Percentiles rank a stretch among this genome's conserved stretches.
Conservation (phyloP, 495 filamentous ascomycete genomes). For the Trichoderma parareesei region DNA sequence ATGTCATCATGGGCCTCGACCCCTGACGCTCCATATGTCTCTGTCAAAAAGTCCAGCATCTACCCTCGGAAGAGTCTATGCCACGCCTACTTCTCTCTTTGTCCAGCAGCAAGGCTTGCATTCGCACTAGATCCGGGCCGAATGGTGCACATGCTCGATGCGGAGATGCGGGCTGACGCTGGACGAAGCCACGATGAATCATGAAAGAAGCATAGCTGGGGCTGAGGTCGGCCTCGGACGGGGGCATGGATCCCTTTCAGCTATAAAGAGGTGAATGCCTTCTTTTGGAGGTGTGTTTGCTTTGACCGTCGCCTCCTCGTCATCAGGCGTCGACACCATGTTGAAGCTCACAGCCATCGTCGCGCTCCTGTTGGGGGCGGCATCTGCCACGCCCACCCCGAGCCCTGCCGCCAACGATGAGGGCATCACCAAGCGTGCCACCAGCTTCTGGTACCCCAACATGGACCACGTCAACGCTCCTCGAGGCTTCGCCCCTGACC, state of each 20-base stretch:
- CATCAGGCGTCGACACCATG: background rate
- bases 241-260: background rate
- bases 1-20: background rate
- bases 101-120: background rate
- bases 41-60: background rate
- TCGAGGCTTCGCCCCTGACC: background rate
- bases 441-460: background rate
- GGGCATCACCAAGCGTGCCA: background rate
- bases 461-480: background rate
- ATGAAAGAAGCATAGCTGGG: background rate
- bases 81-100: background rate
- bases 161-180: background rate
- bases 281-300: too few relatives aligned
- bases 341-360: background rate
- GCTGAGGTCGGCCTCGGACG: background rate
- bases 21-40: background rate
- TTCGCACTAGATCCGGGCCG: background rate
- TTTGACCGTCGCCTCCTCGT: background rate
- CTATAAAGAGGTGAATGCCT: background rate
- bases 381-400: background rate
- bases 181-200: background rate
- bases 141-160: background rate
- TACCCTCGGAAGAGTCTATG: background rate
- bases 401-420: background rate
- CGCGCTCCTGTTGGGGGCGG: constrained; percentile 4